Base-by-base conservation (phyloP, 768 basidiomycete species). In the Phaeotremella skinneri region DNA sequence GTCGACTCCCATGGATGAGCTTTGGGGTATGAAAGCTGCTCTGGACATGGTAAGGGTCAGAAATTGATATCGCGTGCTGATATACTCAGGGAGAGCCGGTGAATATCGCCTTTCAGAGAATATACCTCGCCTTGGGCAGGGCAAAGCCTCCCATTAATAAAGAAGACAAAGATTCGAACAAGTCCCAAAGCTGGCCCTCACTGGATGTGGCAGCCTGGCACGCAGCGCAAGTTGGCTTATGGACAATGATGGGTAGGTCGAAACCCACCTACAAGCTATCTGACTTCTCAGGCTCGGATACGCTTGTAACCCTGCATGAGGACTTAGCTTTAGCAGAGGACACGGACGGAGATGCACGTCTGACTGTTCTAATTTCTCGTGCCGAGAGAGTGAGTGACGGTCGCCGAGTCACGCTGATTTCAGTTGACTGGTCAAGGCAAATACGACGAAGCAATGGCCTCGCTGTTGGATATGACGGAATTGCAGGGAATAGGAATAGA, bases 51-150 rank as follows among this genome's bases (percentile, higher is more conserved):
- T 76, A 52, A 34, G 74, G 51, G 29, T 6, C 42, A 25, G 42
- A 52, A 4, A 37, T 21, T 23, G 23, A 21, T 41, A 34, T 51
- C 4, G 9, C 32, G 6, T 34, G 21, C 50, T 39, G 32, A 50
- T 45, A 17, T 39, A n/a, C 2, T 39, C 52, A 76, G 74, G 75
- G 73, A 25, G 75, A 76, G 53, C 63, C 71, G 1, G 54, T 70
- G 3, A 70, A 69, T 17, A 29, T 68, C 4, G 75, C 73, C 4
- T 66, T 73, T 20, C 47, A 55, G 32, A 55, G 75, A 9, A 62
- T 72, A 23, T 67, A 68, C 26, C 47, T 55, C 17, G 68, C 75
- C 4, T 52, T 64, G 3, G 68, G 50, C 2, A 37, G 62, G 23
- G 48, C 45, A 9, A 60, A 58, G 25, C 4, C 25, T 2, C 13